phyloP scores from a whole-genome alignment of 768 basidiomycete species.

The Lanmaoa rubissima region DNA sequence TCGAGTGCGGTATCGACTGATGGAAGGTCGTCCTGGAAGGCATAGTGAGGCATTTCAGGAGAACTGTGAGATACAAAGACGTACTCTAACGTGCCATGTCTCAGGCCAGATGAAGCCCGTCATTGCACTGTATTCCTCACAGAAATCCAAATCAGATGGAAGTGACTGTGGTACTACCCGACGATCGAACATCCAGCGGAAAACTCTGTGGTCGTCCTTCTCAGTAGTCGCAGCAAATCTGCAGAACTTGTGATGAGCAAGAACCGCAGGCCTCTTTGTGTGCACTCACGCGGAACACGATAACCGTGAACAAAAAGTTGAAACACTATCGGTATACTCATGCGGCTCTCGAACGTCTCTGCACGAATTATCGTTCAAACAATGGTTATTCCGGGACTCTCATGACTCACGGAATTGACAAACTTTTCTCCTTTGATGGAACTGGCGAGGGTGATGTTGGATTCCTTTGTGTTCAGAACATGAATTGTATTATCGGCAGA shows the following conservation, averaged over 20 bases:
- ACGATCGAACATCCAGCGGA: constrained; percentile 14
- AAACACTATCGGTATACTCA: neutral
- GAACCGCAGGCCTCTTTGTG: neutral
- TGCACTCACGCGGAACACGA: constrained; percentile 2
- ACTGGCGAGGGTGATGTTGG: neutral
- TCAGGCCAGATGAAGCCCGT: constrained; percentile 10
- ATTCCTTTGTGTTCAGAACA: neutral
- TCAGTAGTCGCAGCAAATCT: constrained; percentile 8
- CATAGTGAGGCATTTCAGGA: neutral
- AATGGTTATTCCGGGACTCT: neutral
- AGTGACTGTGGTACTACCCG: constrained; percentile 3
- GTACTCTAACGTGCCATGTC: constrained; percentile 2
- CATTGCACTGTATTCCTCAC: constrained; percentile 1
- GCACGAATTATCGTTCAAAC: neutral
- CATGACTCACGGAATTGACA: neutral
- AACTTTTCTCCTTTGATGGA: neutral
- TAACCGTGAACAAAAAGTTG: neutral
- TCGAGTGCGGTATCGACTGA: constrained; percentile 8
- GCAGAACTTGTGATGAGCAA: neutral
- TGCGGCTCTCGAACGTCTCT: neutral
- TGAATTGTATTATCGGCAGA: neutral
- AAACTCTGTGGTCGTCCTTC: neutral
- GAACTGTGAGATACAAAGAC: neutral
- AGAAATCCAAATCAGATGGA: neutral
- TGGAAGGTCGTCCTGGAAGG: constrained; percentile 5